phyloP scores from a whole-genome alignment of 345 rosid species.

The Euphorbia peplus region DNA sequence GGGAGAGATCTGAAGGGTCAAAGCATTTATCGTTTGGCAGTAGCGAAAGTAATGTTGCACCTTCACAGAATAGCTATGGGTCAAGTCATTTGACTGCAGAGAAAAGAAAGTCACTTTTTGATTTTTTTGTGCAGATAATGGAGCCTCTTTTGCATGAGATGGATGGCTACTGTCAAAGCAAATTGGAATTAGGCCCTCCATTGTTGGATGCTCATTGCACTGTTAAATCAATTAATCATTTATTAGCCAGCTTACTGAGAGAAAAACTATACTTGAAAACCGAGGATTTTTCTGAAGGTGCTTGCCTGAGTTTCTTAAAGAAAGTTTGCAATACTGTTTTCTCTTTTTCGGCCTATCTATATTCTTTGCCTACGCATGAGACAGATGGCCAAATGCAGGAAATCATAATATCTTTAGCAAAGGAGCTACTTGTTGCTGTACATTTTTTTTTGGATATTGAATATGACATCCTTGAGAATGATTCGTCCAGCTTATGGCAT shows the following conservation, averaged over 20 bases:
- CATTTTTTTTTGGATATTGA: conserved; percentile 72
- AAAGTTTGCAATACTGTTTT: conserved; percentile 46
- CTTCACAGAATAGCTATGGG: conserved; percentile 36
- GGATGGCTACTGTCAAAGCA: conserved; percentile 38
- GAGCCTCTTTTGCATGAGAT: conserved; percentile 69
- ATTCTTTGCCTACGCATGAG: conserved; percentile 28
- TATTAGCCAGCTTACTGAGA: conserved; percentile 46
- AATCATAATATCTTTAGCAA: conserved; percentile 44
- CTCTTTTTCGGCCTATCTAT: conserved; percentile 46
- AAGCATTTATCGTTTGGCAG: conserved; percentile 28
- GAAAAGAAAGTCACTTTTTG: conserved; percentile 61
- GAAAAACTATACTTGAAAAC: conserved; percentile 62
- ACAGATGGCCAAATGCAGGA: conserved; percentile 29
- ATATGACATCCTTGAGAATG: conserved; percentile 66
- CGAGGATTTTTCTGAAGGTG: conserved; percentile 78
- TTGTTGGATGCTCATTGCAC: conserved; percentile 45
- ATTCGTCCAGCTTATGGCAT: conserved; percentile 61
- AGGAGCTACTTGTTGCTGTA: conserved; percentile 54
- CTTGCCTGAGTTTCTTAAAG: conserved; percentile 65
- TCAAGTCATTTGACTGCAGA: conserved; percentile 51
- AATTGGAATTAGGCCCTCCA: conserved; percentile 32
- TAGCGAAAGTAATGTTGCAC: conserved; percentile 23
- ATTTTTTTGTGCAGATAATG: conserved; percentile 75
- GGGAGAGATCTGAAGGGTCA: conserved; percentile 31
- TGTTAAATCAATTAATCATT: conserved; percentile 51